Percentiles rank a stretch among this genome's conserved stretches.
Conservation (phyloP, 1,139 yeast genomes). For the Saccharomyces pastorianus region DNA sequence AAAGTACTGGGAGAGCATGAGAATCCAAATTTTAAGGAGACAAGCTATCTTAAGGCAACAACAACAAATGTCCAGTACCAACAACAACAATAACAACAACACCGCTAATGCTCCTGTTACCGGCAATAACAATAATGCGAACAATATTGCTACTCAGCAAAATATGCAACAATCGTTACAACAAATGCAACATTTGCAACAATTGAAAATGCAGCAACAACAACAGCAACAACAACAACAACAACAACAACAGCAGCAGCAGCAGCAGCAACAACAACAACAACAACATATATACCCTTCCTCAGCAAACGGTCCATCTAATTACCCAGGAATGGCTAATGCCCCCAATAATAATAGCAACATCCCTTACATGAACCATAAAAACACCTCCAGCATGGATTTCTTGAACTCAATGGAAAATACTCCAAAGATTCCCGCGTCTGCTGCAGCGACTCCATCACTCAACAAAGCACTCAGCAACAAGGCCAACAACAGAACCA, state of each 20-base stretch:
- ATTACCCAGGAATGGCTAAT: background rate
- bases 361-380: background rate
- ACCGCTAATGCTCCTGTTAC: no score
- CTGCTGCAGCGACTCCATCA: background rate
- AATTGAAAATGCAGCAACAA: background rate
- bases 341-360: conserved; percentile 10
- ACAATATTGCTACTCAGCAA: conserved; percentile 1
- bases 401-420: background rate
- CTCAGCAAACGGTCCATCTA: background rate
- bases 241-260: background rate
- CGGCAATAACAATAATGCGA: conserved; percentile 14
- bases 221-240: background rate
- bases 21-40: conserved; percentile 37
- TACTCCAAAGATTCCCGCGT: background rate
- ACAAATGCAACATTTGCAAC: background rate
- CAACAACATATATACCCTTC: background rate
- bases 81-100: no score
- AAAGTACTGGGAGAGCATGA: conserved; percentile 60
- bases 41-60: conserved; percentile 12
- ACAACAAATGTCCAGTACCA: conserved; percentile 4
- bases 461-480: conserved; percentile 12
- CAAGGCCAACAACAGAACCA: conserved; percentile 21
- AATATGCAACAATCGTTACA: conserved; percentile 1
- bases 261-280: conserved; percentile 3
- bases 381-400: background rate